Evolutionary conservation across 2,329 filamentous ascomycete genomes (phyloP).

Genomic region (Epichloe gansuensis): DNA sequence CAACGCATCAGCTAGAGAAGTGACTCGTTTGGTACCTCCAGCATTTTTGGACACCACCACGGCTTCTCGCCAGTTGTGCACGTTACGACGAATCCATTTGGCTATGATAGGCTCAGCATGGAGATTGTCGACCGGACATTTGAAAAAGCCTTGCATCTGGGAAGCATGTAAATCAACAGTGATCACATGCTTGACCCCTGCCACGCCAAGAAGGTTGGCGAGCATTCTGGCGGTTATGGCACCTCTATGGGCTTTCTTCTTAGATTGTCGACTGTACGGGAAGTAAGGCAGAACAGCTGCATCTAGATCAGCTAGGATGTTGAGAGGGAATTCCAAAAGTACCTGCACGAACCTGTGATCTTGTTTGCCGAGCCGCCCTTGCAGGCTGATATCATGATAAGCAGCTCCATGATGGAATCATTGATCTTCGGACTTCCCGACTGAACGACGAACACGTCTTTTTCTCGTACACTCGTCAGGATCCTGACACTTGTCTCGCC

Average conservation of each 20-base stretch:
- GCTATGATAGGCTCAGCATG: constrained; percentile 92
- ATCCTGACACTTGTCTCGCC: constrained; percentile 60
- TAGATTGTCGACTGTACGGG: constrained; percentile 97
- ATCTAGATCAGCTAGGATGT: not conserved
- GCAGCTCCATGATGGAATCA: constrained; percentile 96
- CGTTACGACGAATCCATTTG: constrained; percentile 85
- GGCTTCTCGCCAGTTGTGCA: constrained; percentile 75
- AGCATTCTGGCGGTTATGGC: constrained; percentile 96
- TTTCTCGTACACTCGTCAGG: constrained; percentile 73
- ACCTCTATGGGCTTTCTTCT: constrained; percentile 95
- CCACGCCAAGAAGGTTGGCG: constrained; percentile 83
- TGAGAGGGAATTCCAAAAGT: not conserved
- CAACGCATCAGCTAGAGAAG: constrained; percentile 84
- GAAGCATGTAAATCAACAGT: constrained; percentile 92
- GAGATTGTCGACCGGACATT: constrained; percentile 92
- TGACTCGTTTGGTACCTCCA: constrained; percentile 92
- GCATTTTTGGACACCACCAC: constrained; percentile 98
- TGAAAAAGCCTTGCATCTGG: constrained; percentile 99
- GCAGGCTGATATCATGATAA: constrained; percentile 98
- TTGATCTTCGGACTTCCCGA: constrained; percentile 94
- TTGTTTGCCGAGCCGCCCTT: constrained; percentile 96
- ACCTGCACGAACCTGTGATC: constrained; percentile 62
- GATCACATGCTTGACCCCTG: constrained; percentile 96
- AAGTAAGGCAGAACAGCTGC: constrained; percentile 85
- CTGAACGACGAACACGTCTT: constrained; percentile 98